A percentile compares a stretch with the other conserved stretches of the same genome.
These are phyloP conservation scores for Grigorovia yakushimaensis DNA, from an alignment of 805 yeast species.

Conservation along the genomic window DNA sequence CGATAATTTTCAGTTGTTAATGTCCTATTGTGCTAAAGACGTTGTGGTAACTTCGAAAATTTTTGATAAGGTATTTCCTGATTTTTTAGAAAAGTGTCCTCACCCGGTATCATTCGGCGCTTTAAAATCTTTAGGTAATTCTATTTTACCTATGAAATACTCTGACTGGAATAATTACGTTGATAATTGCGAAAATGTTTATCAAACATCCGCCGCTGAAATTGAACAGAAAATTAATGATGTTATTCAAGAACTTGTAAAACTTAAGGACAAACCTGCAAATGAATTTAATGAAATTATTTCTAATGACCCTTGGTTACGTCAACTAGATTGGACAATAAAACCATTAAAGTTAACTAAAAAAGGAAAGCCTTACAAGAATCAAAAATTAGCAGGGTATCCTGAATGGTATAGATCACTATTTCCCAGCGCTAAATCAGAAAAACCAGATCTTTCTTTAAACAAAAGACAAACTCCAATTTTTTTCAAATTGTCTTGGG, in stretches of 20 bases:
- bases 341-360: constrained; percentile 53
- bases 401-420: constrained; percentile 87
- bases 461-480: constrained; percentile 70
- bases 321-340: constrained; percentile 81
- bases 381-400: constrained; percentile 76
- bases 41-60: constrained; percentile 68
- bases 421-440: constrained; percentile 29
- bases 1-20: constrained; percentile 48
- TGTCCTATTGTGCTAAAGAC: constrained; percentile 79
- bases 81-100: constrained; percentile 59
- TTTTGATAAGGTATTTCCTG: constrained; percentile 58
- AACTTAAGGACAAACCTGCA: constrained; percentile 29
- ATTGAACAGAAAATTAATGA: constrained; percentile 50
- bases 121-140: constrained; percentile 57
- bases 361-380: constrained; percentile 56
- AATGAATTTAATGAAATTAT: constrained; percentile 4
- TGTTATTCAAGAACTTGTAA: constrained; percentile 52
- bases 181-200: constrained; percentile 55
- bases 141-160: constrained; percentile 66
- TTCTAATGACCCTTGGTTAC: constrained; percentile 74
- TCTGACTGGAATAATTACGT: constrained; percentile 64
- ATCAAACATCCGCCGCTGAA: constrained; percentile 44
- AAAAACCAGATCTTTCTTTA: constrained; percentile 50
- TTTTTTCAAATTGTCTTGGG: constrained; percentile 74
- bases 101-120: constrained; percentile 95